These are phyloP conservation scores for Metarhizium rileyi DNA, from an alignment of 2,329 filamentous ascomycete genomes.

Conservation along the genomic window DNA sequence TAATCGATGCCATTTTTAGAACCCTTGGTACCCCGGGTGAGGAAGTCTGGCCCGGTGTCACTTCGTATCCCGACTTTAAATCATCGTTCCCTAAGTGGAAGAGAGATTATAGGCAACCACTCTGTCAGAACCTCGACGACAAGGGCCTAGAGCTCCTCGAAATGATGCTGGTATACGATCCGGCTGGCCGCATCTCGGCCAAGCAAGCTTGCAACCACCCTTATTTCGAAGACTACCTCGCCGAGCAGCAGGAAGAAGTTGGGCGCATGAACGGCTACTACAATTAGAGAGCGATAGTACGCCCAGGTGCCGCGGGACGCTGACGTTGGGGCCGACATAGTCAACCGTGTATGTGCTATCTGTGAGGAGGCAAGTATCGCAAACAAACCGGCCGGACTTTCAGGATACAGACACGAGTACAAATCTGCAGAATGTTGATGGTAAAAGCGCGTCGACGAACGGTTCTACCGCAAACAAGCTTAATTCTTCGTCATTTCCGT, in stretches of 20 bases:
- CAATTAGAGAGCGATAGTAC: constrained; percentile 20
- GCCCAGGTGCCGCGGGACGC: constrained; percentile 14
- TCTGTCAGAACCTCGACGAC: constrained; percentile 67
- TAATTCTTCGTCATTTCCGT: not conserved
- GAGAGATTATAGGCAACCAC: constrained; percentile 53
- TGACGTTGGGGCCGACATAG: constrained; percentile 7
- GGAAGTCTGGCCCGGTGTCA: constrained; percentile 78
- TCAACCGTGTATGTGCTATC: not conserved
- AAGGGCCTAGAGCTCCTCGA: constrained; percentile 58
- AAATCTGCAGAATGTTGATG: constrained; percentile 5
- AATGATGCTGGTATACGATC: constrained; percentile 75
- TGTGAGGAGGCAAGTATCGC: not conserved
- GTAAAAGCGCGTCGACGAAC: not conserved
- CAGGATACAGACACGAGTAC: constrained; percentile 11
- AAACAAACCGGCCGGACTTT: constrained; percentile 9
- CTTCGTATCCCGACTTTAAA: constrained; percentile 93
- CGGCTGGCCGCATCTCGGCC: constrained; percentile 75
- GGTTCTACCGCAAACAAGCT: not conserved
- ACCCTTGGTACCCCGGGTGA: constrained; percentile 78
- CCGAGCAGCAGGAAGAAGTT: constrained; percentile 18
- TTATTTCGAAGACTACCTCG: constrained; percentile 53
- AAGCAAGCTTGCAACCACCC: constrained; percentile 79
- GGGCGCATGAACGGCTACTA: constrained; percentile 26
- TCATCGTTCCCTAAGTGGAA: constrained; percentile 85
- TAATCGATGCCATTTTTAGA: constrained; percentile 25